These are phyloP conservation scores for Zymoseptoria brevis DNA, from an alignment of 2,329 filamentous ascomycete species.

Conservation along the genomic window DNA sequence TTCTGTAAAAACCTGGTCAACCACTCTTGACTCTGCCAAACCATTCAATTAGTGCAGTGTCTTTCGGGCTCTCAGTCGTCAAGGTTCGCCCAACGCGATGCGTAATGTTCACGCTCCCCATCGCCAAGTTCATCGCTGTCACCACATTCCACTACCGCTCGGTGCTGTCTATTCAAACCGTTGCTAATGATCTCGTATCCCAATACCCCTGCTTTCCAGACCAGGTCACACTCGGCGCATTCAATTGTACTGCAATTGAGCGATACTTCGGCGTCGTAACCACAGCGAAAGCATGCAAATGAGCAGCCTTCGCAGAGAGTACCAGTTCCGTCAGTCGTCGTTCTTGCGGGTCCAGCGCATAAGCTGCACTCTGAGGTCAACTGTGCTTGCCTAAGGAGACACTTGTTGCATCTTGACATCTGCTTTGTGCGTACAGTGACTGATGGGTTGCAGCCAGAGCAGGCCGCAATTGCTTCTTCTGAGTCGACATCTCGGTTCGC, in stretches of 20 bases:
- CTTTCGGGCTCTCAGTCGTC: background rate
- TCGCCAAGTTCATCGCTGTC: background rate
- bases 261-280: constrained; percentile 16
- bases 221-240: constrained; percentile 28
- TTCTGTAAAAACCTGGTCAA: background rate
- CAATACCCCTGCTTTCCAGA: constrained; percentile 34
- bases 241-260: constrained; percentile 14
- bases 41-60: background rate
- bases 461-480: constrained; percentile 2
- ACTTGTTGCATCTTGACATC: constrained; percentile 5
- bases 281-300: constrained; percentile 39
- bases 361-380: constrained; percentile 10
- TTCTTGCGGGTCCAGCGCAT: constrained; percentile 12
- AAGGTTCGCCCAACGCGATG: background rate
- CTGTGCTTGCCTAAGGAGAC: constrained; percentile 7
- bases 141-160: background rate
- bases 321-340: constrained; percentile 4
- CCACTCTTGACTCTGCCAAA: background rate
- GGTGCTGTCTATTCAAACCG: background rate
- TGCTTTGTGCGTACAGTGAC: constrained; percentile 1
- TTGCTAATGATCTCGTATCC: constrained; percentile 30
- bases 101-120: background rate
- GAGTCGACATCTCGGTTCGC: background rate
- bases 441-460: constrained; percentile 4
- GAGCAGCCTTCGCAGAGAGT: constrained; percentile 35